Evolutionary conservation across 169 alveolate species (phyloP).

Genomic region (Hepatocystis sp.): DNA sequence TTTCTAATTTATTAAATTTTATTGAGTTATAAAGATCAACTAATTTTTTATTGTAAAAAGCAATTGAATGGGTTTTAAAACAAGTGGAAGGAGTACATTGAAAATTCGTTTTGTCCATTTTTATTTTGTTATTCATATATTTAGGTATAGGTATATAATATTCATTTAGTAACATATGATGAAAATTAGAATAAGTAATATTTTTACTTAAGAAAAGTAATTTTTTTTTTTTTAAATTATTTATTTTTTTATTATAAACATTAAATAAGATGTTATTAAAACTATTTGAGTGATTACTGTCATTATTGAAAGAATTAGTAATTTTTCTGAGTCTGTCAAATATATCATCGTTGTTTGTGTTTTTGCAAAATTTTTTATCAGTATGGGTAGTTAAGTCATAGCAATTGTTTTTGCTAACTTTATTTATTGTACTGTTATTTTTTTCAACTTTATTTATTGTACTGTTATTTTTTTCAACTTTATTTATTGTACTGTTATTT

Average conservation of each 20-base stretch:
- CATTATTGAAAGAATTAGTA: too few species aligned
- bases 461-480: too few species aligned
- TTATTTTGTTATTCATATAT: conserved; percentile 67
- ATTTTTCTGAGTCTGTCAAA: too few species aligned
- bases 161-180: conserved; percentile 51
- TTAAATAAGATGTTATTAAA: too few species aligned
- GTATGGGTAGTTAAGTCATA: too few species aligned
- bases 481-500: too few species aligned
- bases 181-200: conserved; percentile 39
- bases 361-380: too few species aligned
- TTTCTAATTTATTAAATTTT: conserved; percentile 34
- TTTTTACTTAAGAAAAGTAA: conserved; percentile 46
- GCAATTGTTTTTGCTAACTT: too few species aligned
- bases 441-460: too few species aligned
- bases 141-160: conserved; percentile 73
- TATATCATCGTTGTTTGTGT: too few species aligned
- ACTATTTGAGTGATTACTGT: too few species aligned
- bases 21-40: conserved; percentile 22
- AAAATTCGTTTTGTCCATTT: conserved; percentile 43
- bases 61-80: conserved; percentile 49
- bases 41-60: conserved; percentile 64
- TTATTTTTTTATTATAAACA: not conserved
- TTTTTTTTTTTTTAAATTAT: conserved; percentile 18
- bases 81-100: conserved; percentile 40
- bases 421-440: too few species aligned